Base-by-base conservation (phyloP, 805 yeast genomes). In the Starmera quercuum region DNA sequence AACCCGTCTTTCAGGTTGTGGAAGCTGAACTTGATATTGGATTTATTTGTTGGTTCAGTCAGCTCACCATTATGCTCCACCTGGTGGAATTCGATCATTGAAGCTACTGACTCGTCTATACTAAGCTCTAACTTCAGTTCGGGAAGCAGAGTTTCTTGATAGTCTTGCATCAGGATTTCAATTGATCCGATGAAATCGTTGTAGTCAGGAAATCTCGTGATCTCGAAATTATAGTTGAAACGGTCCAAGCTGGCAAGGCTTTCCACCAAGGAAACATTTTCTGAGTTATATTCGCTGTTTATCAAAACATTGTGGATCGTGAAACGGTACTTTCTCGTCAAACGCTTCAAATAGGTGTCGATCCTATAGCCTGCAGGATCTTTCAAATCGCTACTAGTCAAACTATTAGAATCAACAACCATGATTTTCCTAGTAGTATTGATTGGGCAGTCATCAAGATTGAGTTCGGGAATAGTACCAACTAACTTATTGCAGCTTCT, bases 1-100 rank as follows among this genome's bases (percentile, higher is more conserved):
- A 24, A 41, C 1, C 54, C 55, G 33, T 49, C 54, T 22, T 38
- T 36, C 13, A 50, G 14, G 7, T 41, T 48, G 25, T 43, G 41
- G 6, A 49, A 26, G 7, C 37, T 26, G 8, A 46, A 22, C 2
- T n/a, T n/a, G n/a, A n/a, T n/a, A n/a, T n/a, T n/a, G n/a, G n/a
- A n/a, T n/a, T n/a, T n/a, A n/a, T n/a, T n/a, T n/a, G n/a, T n/a
- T n/a, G n/a, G n/a, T n/a, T n/a, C n/a, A n/a, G 19, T 16, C 29
- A 36, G 18, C 24, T 29, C 24, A 7, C 42, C 37, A 13, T 27
- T 21, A 8, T 30, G 15, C 15, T 36, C 41, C 27, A 31, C 14
- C 11, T 6, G 11, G 8, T 19, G 13, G 5, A 29, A 14, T 24
- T 19, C 21, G 14, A 20, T 10, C 21, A 13, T 18, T 31, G 19